Evolutionary conservation across 2,329 filamentous ascomycete species (phyloP).

Genomic region (Penicillium sp.): DNA sequence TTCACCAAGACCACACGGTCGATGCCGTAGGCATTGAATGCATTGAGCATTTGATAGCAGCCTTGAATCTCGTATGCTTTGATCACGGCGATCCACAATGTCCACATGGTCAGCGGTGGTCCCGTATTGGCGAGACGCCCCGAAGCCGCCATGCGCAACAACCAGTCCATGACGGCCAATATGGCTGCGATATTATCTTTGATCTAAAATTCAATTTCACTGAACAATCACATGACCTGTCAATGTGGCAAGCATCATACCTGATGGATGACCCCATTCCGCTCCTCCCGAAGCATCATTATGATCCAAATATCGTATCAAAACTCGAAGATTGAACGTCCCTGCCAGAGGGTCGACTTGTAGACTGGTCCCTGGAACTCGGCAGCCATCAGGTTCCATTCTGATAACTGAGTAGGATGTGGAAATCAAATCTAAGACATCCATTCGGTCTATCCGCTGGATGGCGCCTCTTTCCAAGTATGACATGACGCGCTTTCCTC

Average conservation of each 20-base stretch:
- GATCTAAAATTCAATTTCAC: neutral
- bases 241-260: slow-evolving; percentile 10
- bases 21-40: slow-evolving; percentile 44
- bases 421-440: neutral
- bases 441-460: too few species aligned
- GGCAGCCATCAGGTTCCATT: slow-evolving; percentile 39
- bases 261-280: slow-evolving; percentile 49
- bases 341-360: slow-evolving; percentile 41
- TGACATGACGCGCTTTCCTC: neutral
- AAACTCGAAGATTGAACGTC: slow-evolving; percentile 41
- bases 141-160: slow-evolving; percentile 21
- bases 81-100: slow-evolving; percentile 37
- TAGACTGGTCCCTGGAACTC: slow-evolving; percentile 41
- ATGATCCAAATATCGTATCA: slow-evolving; percentile 47
- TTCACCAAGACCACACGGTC: slow-evolving; percentile 48
- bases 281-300: slow-evolving; percentile 44
- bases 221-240: neutral
- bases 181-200: slow-evolving; percentile 45
- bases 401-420: neutral
- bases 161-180: slow-evolving; percentile 37
- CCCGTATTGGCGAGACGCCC: slow-evolving; percentile 8
- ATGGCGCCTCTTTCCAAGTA: neutral
- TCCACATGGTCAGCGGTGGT: slow-evolving; percentile 34
- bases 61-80: slow-evolving; percentile 50
- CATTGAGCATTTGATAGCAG: slow-evolving; percentile 36